Conservation (phyloP, 345 rosid genomes). For the Salix brachista region DNA sequence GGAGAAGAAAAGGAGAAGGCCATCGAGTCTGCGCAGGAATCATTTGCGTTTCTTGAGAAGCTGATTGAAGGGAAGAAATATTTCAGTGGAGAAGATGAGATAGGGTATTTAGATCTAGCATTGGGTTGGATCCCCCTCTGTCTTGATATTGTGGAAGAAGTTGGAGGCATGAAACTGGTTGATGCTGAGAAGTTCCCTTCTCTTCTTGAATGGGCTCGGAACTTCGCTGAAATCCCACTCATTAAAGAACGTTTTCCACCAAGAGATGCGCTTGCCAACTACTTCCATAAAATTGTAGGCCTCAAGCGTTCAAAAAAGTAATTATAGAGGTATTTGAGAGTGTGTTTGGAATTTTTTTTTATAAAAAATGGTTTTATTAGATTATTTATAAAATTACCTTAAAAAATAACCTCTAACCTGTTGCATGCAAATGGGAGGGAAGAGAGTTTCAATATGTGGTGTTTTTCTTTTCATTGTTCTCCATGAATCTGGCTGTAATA, state of each 20-base stretch:
- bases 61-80: conserved; percentile 31
- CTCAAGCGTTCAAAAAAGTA: conserved; percentile 12
- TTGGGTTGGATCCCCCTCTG: conserved; percentile 32
- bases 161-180: conserved; percentile 31
- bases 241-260: conserved; percentile 30
- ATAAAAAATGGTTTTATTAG: too few species aligned
- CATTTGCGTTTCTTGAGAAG: conserved; percentile 26
- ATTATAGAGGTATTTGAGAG: too few species aligned
- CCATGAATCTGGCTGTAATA: too few species aligned
- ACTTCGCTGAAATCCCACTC: conserved; percentile 17
- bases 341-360: too few species aligned
- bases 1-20: conserved; percentile 34
- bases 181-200: conserved; percentile 30
- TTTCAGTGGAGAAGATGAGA: conserved; percentile 27
- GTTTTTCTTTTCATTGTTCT: too few species aligned
- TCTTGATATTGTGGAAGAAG: conserved; percentile 32
- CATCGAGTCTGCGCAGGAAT: conserved; percentile 20
- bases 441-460: too few species aligned
- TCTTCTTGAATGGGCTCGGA: conserved; percentile 25
- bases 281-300: background rate
- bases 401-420: too few species aligned
- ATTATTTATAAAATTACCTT: too few species aligned
- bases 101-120: conserved; percentile 33
- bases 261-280: conserved; percentile 14
- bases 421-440: too few species aligned